A percentile compares a stretch with the other conserved stretches of the same genome.
These are phyloP conservation scores for Podospora appendiculata DNA, from an alignment of 495 filamentous ascomycete genomes.

Conservation along the genomic window DNA sequence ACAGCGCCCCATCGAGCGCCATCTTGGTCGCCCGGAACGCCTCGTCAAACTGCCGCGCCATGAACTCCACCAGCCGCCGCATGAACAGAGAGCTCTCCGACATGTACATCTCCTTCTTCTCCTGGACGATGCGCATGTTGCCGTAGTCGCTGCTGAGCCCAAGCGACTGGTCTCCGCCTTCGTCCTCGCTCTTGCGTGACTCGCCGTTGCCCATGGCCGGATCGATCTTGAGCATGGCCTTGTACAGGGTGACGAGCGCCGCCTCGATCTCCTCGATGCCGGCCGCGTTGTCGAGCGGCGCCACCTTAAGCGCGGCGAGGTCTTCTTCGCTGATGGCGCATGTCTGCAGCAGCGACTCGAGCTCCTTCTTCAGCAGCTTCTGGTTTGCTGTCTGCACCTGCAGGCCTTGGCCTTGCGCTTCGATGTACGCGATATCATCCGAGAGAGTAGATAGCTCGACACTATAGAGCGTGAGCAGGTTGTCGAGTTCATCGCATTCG, in stretches of 20 bases:
- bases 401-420: slow-evolving; percentile 91
- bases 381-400: slow-evolving; percentile 97
- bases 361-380: slow-evolving; percentile 82
- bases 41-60: slow-evolving; percentile 72
- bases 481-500: slow-evolving; percentile 94
- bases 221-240: slow-evolving; percentile 92
- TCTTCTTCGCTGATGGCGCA: slow-evolving; percentile 76
- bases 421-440: slow-evolving; percentile 93
- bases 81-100: slow-evolving; percentile 65
- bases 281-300: slow-evolving; percentile 60
- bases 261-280: slow-evolving; percentile 70
- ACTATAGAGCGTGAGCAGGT: slow-evolving; percentile 83
- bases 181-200: slow-evolving; percentile 42
- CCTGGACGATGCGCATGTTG: slow-evolving; percentile 85
- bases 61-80: slow-evolving; percentile 67
- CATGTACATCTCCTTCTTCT: slow-evolving; percentile 84
- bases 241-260: slow-evolving; percentile 74
- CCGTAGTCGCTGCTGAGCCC: slow-evolving; percentile 74
- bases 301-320: slow-evolving; percentile 62
- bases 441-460: slow-evolving; percentile 90
- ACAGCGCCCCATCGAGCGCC: slow-evolving; percentile 43
- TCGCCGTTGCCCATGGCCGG: slow-evolving; percentile 56
- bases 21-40: slow-evolving; percentile 58
- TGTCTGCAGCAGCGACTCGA: slow-evolving; percentile 72
- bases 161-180: slow-evolving; percentile 35